Evolutionary conservation across 805 yeast genomes (phyloP), one percentile per base, ranked within the genome.

Genomic region (Groenewaldozyma salmanticensis): DNA sequence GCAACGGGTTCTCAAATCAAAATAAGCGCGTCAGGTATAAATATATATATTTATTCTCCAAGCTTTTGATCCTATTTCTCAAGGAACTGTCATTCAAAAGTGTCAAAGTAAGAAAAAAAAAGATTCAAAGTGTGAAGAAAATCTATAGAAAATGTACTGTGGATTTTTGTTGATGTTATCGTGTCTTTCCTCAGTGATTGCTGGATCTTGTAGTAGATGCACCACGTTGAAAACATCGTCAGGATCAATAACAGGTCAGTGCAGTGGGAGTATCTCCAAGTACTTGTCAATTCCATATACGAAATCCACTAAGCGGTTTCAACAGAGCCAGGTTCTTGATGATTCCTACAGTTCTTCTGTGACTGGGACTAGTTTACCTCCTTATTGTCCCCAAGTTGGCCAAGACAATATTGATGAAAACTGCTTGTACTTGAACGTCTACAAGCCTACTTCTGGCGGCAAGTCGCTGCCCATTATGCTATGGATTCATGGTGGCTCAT

Each of bases 401-500:
- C 32, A 36, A 21, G 21, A 17, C 9, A 18, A 39, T 2, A 31
- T 22, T 19, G n/a, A 21, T 32, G 64, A 60, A 42, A 61, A 60
- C 43, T 59, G 64, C 46, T 48, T 60, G 24, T 49, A 46, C 4
- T 41, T 60, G 16, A 60, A 59, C 42, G 50, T 60, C 27, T 55
- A 51, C 19, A 46, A 44, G 7, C 62, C 62, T 1, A 16, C 27
- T 4, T 19, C 29, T 5, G 22, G 34, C 2, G 17, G 20, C 3
- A 22, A 31, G 13, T 27, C 31, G 13, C 33, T 31, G 22, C 60
- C 62, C 1, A 61, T 59, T 7, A 50, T 51, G 33, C 46, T 55
- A n/a, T 61, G 62, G 59, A 52, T 64, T 31, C 63, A 62, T 41
- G 68, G 68, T 11, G 68, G 68, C 27, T 58, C 64, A 2, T 60